Base-by-base conservation (phyloP, 345 rosid species). In the Populus deltoides region DNA sequence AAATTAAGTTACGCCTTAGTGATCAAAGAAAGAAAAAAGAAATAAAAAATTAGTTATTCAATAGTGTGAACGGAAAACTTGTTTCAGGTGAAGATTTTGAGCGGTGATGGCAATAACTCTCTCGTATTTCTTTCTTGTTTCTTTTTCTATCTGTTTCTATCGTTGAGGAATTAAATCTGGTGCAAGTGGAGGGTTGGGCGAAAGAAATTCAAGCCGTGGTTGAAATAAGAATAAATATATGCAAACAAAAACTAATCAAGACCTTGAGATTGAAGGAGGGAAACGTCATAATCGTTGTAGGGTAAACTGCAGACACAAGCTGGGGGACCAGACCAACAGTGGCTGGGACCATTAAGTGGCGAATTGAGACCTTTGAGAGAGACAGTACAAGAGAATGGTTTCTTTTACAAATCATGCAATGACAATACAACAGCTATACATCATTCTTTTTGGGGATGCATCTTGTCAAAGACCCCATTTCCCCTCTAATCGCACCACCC, bases 291-390 rank as follows among this genome's bases (percentile, higher is more conserved):
- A 77, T 84, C 85, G 41, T 73, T 90, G 92, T 85, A 68, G 89
- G 87, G 86, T 77, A 83, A 89, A 90, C 91, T 74, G 78, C 92
- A 83, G 92, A 90, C 93, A 90, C 57, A 76, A 76, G 79, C 49
- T 57, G 77, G 55, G 47, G 65, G 41, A 63, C 62, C 80, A 83
- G 80, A 67, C 82, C 86, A 65, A 15, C 29, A 38, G 57, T 43
- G 72, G 70, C 69, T 75, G 72, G 79, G 78, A 78, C 86, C 84
- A 78, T 78, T 81, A 69, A 63, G 55, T 45, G 62, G 25, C 41
- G 59, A 41, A 29, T 24, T 49, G 63, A 70, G 36, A 66, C 57
- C 73, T 80, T 65, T 76, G 85, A 77, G 29, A 76, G 71, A 20
- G 72, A 81, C 70, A 43, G n/a, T 9, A 53, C 47, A 57, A 69